phyloP scores from a whole-genome alignment of 2,329 filamentous ascomycete genomes.

The Phialemonium atrogriseum region DNA sequence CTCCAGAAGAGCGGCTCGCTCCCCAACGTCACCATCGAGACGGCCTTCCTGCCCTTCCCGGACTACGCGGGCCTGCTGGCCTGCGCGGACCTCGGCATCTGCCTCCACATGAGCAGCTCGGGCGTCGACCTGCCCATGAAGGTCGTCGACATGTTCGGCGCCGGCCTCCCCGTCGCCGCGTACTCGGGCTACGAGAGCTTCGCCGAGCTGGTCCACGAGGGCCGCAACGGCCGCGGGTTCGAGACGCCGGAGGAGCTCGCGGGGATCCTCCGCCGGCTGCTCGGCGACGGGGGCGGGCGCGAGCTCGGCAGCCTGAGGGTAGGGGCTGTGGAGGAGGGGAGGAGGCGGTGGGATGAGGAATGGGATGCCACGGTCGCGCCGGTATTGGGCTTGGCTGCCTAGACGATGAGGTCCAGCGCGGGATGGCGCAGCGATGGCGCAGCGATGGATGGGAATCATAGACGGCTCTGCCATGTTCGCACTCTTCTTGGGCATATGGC shows the following conservation, averaged over 20 bases:
- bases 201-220: conserved; percentile 81
- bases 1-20: conserved; percentile 57
- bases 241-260: conserved; percentile 59
- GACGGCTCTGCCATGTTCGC: conserved; percentile 3
- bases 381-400: conserved; percentile 55
- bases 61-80: conserved; percentile 82
- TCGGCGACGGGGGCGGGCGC: conserved; percentile 39
- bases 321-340: conserved; percentile 68
- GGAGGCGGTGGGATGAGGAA: conserved; percentile 79
- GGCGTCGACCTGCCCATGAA: conserved; percentile 98
- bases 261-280: conserved; percentile 54
- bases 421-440: too few relatives aligned
- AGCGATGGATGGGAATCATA: too few relatives aligned
- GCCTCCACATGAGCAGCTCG: conserved; percentile 85
- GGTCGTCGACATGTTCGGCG: conserved; percentile 97
- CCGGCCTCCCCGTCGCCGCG: conserved; percentile 81
- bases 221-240: conserved; percentile 81
- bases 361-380: conserved; percentile 79
- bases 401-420: too few relatives aligned
- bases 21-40: conserved; percentile 61
- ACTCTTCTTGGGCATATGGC: too few relatives aligned
- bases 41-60: conserved; percentile 74
- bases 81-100: conserved; percentile 81
- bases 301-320: conserved; percentile 54
- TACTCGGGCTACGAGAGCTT: conserved; percentile 85